These are phyloP conservation scores for Paragyromitra xinjiangensis DNA, from an alignment of 495 filamentous ascomycete species.

Conservation along the genomic window DNA sequence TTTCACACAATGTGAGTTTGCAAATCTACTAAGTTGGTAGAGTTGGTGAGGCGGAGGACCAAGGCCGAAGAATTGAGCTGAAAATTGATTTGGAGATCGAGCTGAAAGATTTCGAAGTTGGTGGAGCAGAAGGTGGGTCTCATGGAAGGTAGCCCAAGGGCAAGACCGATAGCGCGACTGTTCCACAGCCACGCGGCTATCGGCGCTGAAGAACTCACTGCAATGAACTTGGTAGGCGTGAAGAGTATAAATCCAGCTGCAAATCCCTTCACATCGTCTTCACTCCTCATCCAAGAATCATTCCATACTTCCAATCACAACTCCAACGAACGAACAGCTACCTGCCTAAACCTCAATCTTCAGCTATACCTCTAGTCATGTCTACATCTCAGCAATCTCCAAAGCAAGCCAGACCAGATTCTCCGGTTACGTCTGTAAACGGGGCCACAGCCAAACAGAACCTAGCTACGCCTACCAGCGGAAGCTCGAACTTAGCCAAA, in stretches of 20 bases:
- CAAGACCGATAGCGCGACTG: neutral
- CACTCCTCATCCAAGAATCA: neutral
- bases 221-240: neutral
- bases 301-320: neutral
- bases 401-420: neutral
- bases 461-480: too few species aligned
- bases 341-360: neutral
- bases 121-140: neutral
- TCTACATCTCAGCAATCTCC: neutral
- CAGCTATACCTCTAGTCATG: neutral
- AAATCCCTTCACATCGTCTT: neutral
- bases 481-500: too few species aligned
- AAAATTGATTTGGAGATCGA: neutral
- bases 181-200: neutral
- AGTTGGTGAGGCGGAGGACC: neutral
- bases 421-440: neutral
- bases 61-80: neutral
- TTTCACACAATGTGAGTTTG: neutral
- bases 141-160: neutral
- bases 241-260: neutral
- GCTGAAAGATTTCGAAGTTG: neutral
- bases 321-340: neutral
- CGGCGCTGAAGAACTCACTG: neutral
- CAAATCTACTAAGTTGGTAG: too few species aligned
- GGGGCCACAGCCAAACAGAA: neutral